These are phyloP conservation scores for Powellomyces hirtus DNA, from an alignment of 192 early-diverging fungal genomes.

Conservation along the genomic window DNA sequence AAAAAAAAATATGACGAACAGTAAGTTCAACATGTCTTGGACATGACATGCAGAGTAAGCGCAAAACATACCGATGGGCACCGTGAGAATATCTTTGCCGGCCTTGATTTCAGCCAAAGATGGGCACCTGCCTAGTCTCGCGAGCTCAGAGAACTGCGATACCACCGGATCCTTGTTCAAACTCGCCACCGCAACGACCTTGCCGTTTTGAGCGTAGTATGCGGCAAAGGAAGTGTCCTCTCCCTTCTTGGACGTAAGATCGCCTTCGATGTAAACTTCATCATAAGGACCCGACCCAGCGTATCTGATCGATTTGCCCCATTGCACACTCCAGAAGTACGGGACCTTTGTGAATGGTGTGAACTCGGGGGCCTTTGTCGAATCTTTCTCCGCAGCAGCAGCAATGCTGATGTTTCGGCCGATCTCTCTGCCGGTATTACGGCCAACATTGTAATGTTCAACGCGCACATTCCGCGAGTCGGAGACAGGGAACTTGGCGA, in stretches of 20 bases:
- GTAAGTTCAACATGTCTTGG: too few relatives aligned
- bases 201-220: not conserved
- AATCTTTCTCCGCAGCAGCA: not conserved
- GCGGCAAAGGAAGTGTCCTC: not conserved
- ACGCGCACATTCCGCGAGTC: conserved; percentile 44
- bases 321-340: conserved; percentile 60
- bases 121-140: not conserved
- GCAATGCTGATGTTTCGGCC: conserved; percentile 29
- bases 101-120: not conserved
- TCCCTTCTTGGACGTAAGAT: not conserved
- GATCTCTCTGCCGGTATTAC: conserved; percentile 32
- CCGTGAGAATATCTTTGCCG: not conserved
- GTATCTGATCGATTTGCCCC: conserved; percentile 54
- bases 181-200: not conserved
- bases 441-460: conserved; percentile 59
- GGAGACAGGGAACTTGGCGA: conserved; percentile 50
- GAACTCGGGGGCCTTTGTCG: conserved; percentile 32
- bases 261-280: conserved; percentile 31
- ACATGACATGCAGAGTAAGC: too few relatives aligned
- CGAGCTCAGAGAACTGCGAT: not conserved
- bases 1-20: too few relatives aligned
- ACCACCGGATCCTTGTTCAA: not conserved
- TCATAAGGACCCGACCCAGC: conserved; percentile 53
- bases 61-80: not conserved
- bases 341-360: conserved; percentile 46